Percentiles rank a stretch among this genome's conserved stretches.
These are phyloP conservation scores for Chlorella sp. DNA, from an alignment of 139 green algal species.

Conservation along the genomic window DNA sequence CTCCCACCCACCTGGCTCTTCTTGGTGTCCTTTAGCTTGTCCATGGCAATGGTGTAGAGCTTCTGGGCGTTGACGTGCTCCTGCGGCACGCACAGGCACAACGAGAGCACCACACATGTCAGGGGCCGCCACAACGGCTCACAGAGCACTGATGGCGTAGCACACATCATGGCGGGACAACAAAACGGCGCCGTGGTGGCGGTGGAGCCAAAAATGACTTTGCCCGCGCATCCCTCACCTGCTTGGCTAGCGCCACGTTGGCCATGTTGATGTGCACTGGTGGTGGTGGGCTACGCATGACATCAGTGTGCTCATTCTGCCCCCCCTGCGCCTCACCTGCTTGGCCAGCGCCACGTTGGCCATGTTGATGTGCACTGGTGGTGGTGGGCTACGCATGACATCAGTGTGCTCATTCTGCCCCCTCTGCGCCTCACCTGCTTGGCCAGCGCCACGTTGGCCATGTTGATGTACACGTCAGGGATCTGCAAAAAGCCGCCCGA, in stretches of 20 bases:
- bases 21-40: slow-evolving; percentile 44
- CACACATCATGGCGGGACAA: too few relatives aligned
- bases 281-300: too few relatives aligned
- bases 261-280: slow-evolving; percentile 60
- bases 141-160: too few relatives aligned
- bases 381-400: too few relatives aligned
- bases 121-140: background rate
- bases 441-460: slow-evolving; percentile 70
- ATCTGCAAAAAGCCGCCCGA: slow-evolving; percentile 48
- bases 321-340: slow-evolving; percentile 5
- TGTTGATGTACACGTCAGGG: slow-evolving; percentile 65
- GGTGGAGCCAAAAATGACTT: too few relatives aligned
- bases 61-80: slow-evolving; percentile 49
- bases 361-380: slow-evolving; percentile 56
- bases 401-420: too few relatives aligned
- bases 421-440: slow-evolving; percentile 13
- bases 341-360: slow-evolving; percentile 65
- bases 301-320: too few relatives aligned
- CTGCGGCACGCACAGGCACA: background rate
- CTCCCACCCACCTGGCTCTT: slow-evolving; percentile 31
- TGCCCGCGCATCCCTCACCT: too few relatives aligned
- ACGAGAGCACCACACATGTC: background rate
- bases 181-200: too few relatives aligned
- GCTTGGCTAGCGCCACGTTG: slow-evolving; percentile 59
- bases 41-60: slow-evolving; percentile 59